Conservation (phyloP, 2,329 filamentous ascomycete species). For the Phaeomoniella chlamydospora region DNA sequence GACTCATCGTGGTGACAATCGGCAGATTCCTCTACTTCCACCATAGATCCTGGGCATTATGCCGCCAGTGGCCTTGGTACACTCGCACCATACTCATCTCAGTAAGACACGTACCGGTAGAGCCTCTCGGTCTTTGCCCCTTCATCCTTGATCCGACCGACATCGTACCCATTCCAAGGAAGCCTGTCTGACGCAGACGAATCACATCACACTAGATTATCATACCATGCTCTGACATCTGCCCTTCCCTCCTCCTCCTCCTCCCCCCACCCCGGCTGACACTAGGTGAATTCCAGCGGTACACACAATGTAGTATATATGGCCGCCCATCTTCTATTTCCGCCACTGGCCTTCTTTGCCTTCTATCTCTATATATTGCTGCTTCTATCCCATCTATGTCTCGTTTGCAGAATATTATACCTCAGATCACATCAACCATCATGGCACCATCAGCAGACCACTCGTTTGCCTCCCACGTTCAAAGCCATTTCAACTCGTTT, state of each 20-base stretch:
- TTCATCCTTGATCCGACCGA: neutral
- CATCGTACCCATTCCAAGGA: neutral
- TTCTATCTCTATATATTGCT: neutral
- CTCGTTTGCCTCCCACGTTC: constrained; percentile 22
- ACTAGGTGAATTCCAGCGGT: no score
- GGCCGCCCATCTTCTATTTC: neutral
- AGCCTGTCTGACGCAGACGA: neutral
- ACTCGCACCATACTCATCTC: neutral
- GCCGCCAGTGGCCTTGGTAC: neutral
- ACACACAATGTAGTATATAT: neutral
- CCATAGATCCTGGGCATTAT: neutral
- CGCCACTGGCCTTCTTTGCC: neutral
- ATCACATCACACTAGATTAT: neutral
- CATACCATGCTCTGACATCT: neutral
- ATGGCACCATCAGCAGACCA: constrained; percentile 8
- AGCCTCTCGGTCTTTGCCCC: neutral
- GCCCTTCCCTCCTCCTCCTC: neutral
- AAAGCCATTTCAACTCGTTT: constrained; percentile 22
- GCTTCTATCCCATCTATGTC: no score
- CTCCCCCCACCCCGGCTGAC: no score
- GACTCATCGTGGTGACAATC: no score
- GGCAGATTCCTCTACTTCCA: no score
- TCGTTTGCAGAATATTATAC: neutral
- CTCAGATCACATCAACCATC: neutral
- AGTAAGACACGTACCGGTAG: neutral